Conservation (phyloP, 2,329 filamentous ascomycete genomes). For the Fusarium euwallaceae region DNA sequence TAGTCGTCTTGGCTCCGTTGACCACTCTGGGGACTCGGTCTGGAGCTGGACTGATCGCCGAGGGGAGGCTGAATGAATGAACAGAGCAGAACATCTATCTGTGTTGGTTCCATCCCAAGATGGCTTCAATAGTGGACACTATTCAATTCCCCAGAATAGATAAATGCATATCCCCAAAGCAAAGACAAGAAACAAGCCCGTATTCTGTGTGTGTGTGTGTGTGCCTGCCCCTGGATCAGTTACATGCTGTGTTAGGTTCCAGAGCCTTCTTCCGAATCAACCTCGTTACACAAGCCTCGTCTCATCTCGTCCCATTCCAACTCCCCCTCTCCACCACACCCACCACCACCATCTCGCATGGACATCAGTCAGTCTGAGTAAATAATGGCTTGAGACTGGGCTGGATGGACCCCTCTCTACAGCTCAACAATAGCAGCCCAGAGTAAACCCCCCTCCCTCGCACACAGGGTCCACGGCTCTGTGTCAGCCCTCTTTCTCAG, state of each 20-base stretch:
- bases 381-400: constrained; percentile 1
- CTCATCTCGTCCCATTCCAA: constrained; percentile 35
- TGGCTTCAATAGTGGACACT: background rate
- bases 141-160: background rate
- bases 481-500: constrained; percentile 32
- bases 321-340: background rate
- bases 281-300: constrained; percentile 17
- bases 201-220: background rate
- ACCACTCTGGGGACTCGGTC: background rate
- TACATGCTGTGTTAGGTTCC: constrained; percentile 18
- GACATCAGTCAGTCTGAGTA: background rate
- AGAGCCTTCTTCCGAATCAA: constrained; percentile 16
- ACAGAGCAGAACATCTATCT: background rate
- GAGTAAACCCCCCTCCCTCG: background rate
- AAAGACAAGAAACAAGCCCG: background rate
- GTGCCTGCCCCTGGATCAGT: constrained; percentile 7
- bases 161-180: background rate
- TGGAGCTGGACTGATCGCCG: background rate
- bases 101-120: background rate
- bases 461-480: constrained; percentile 27
- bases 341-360: constrained; percentile 5
- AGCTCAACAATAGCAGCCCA: background rate
- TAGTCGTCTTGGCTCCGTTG: background rate
- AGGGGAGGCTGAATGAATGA: background rate
- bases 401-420: background rate